Evolutionary conservation across 2,329 filamentous ascomycete genomes (phyloP).

Genomic region (Microdochium trichocladiopsis): DNA sequence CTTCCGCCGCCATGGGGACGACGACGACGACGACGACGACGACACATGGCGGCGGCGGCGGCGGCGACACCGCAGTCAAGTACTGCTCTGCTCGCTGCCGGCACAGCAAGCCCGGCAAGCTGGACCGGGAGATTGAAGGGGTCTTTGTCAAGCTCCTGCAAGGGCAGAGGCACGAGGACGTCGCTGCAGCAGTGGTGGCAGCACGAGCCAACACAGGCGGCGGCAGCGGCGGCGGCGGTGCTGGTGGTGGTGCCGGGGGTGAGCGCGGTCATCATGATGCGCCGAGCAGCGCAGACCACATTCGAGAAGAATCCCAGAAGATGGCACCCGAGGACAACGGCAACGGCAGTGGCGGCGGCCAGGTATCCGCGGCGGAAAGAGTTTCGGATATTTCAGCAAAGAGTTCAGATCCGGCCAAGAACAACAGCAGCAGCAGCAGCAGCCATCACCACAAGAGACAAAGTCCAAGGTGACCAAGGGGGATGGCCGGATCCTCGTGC

Average conservation of each 20-base stretch:
- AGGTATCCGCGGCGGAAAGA: no score
- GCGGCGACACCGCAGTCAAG: slow-evolving; percentile 23
- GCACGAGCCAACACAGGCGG: no score
- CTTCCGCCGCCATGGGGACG: no score
- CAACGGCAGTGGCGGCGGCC: not conserved
- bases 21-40: slow-evolving; percentile 9
- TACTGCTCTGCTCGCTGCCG: slow-evolving; percentile 53
- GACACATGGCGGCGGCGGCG: not conserved
- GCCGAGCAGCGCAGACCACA: no score
- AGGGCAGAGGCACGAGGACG: slow-evolving; percentile 6
- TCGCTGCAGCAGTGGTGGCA: slow-evolving; percentile 1
- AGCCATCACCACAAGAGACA: slow-evolving; percentile 6
- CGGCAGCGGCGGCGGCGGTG: slow-evolving; percentile 18
- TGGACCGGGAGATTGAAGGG: slow-evolving; percentile 45
- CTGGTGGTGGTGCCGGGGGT: no score
- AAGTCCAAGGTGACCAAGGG: slow-evolving; percentile 35
- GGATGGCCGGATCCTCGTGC: slow-evolving; percentile 40
- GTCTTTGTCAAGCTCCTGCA: slow-evolving; percentile 32
- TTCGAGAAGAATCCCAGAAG: slow-evolving; percentile 6
- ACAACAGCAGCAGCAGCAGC: not conserved
- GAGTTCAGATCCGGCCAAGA: no score
- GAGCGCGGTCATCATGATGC: no score
- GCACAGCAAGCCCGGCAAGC: slow-evolving; percentile 37
- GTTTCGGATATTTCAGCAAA: no score
- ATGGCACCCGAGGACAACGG: not conserved